These are phyloP conservation scores for Ettlia oleoabundans DNA, from an alignment of 139 green algal genomes.

Conservation along the genomic window DNA sequence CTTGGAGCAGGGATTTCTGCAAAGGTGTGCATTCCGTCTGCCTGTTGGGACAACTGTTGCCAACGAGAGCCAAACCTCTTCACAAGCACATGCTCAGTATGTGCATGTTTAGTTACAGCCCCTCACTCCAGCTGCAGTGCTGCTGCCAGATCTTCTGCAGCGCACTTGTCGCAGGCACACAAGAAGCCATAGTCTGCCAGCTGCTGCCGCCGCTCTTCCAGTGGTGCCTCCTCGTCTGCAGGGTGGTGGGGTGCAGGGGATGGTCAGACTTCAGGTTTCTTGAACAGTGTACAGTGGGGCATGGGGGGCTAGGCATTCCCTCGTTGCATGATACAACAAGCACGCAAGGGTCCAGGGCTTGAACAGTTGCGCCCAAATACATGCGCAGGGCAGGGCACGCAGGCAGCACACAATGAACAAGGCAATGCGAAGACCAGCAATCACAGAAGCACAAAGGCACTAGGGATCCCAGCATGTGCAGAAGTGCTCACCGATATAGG, in stretches of 20 bases:
- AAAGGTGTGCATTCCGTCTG: no score
- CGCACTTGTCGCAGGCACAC: conserved; percentile 68
- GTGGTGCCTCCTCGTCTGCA: conserved; percentile 55
- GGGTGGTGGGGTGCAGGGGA: neutral
- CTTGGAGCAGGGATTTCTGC: no score
- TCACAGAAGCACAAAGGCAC: neutral
- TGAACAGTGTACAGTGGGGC: no score
- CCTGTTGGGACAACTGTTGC: no score
- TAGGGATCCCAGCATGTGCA: neutral
- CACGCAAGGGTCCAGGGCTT: neutral
- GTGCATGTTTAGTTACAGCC: no score
- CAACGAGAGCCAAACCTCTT: no score
- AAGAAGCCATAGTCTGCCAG: conserved; percentile 87
- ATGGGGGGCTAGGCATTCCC: no score
- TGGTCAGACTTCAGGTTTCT: neutral
- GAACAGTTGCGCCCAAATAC: no score
- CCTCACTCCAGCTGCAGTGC: conserved; percentile 2
- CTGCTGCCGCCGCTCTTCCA: conserved; percentile 52
- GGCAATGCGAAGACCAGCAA: neutral
- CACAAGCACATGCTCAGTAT: no score
- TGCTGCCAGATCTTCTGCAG: conserved; percentile 34
- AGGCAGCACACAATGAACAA: no score
- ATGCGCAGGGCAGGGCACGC: no score
- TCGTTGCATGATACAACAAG: no score
- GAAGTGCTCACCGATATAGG: conserved; percentile 63